Percentiles rank a stretch among this genome's conserved stretches.
Evolutionary conservation across 176 grass and related monocot genomes (phyloP).

Genomic region (Puccinellia tenuiflora): DNA sequence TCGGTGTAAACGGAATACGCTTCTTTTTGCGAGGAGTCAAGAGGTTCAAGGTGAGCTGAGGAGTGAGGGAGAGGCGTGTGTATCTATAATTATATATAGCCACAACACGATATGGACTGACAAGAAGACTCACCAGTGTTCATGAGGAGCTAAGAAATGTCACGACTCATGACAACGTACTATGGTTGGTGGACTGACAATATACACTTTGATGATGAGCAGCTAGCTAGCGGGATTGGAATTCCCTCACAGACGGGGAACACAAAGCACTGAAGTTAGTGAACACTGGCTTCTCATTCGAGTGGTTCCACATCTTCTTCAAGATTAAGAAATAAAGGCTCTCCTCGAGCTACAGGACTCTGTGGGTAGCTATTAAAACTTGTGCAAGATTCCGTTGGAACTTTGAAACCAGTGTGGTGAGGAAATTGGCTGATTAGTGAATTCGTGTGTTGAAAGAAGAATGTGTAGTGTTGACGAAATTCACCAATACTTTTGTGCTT

Average conservation of each 20-base stretch:
- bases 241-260: too few relatives aligned
- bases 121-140: background rate
- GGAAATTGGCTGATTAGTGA: background rate
- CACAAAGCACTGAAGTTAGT: too few relatives aligned
- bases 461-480: background rate
- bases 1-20: background rate
- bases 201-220: too few relatives aligned
- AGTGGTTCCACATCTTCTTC: background rate
- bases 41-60: background rate
- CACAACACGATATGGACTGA: background rate
- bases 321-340: background rate
- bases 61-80: background rate
- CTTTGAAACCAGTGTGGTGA: slow-evolving; percentile 7
- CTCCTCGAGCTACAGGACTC: background rate
- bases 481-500: background rate
- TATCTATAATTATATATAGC: background rate
- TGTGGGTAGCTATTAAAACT: background rate
- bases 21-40: background rate
- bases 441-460: background rate
- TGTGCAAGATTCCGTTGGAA: background rate
- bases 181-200: background rate
- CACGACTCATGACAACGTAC: background rate
- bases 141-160: background rate
- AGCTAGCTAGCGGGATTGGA: too few relatives aligned
- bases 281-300: background rate